Evolutionary conservation across 140 eudicot species (phyloP), one percentile per base, ranked within the genome.

Genomic region (Erigeron philadelphicus): DNA sequence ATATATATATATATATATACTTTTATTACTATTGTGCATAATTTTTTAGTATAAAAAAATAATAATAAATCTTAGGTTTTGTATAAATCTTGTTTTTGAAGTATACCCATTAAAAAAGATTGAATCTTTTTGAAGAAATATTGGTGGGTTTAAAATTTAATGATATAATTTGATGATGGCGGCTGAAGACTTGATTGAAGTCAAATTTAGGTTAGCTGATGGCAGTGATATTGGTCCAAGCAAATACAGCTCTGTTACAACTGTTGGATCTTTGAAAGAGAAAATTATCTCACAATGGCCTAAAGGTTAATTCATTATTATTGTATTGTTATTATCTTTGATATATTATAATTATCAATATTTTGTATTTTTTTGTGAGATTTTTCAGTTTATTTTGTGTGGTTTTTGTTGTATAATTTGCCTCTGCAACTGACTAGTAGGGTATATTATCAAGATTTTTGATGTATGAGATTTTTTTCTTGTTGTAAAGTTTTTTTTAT

Each of bases 221-320:
- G 86, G 83, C 31, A 71, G 73, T 48, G 86, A 82, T 67, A 82
- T 78, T 78, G 86, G 86, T 4, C 83, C 86, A 15, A 64, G 25
- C 57, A 75, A 61, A 68, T 78, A 52, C 68, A 66, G 73, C 71
- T 72, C 83, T 19, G 67, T 12, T 48, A 64, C 76, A 49, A 78
- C 83, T 55, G 81, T 82, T 3, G 83, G 63, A 75, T 59, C 76
- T 71, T 78, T 82, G 66, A 82, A 82, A 75, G 83, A 82, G 48
- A 71, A 61, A 21, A 71, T 82, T 21, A 77, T 82, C 56, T 70
- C 83, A 45, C 78, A 82, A 44, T 82, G 79, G 86, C 86, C 86
- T 1, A 61, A 78, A 82, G 86, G 86, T 82, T 43, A 71, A 21
- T 59, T 66, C 42, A 5, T 3, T 60, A 10, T 60, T 38, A 31